Evolutionary conservation across 805 yeast genomes (phyloP).

Genomic region (Zygoascus ofunaensis): DNA sequence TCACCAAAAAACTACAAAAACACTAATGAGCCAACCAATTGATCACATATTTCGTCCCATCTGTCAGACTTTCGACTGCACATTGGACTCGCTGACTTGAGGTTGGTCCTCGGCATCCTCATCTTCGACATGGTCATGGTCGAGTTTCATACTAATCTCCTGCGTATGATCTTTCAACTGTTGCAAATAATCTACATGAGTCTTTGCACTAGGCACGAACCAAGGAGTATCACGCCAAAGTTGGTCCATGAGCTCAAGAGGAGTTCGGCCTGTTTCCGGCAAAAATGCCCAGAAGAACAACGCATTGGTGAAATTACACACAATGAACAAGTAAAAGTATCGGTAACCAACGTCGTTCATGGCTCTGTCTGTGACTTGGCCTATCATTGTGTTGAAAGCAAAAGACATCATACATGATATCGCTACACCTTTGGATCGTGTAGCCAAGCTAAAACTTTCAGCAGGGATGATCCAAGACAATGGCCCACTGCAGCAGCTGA

Average conservation of each 20-base stretch:
- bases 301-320: constrained; percentile 25
- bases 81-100: too few relatives aligned
- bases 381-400: constrained; percentile 31
- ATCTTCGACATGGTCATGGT: background rate
- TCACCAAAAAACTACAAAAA: too few relatives aligned
- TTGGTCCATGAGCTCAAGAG: constrained; percentile 5
- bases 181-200: constrained; percentile 2
- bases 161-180: constrained; percentile 1
- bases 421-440: constrained; percentile 57
- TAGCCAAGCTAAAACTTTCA: constrained; percentile 46
- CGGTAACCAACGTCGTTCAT: constrained; percentile 23
- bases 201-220: constrained; percentile 5
- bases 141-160: background rate
- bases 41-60: too few relatives aligned
- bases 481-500: constrained; percentile 24
- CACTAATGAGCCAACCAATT: too few relatives aligned
- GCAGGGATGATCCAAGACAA: constrained; percentile 62
- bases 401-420: constrained; percentile 31
- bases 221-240: constrained; percentile 7
- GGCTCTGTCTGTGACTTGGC: constrained; percentile 27
- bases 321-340: constrained; percentile 21
- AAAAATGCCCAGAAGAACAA: constrained; percentile 36
- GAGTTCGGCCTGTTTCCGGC: constrained; percentile 43
- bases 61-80: too few relatives aligned
- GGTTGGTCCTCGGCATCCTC: too few relatives aligned